A percentile compares a stretch with the other conserved stretches of the same genome.
phyloP scores from a whole-genome alignment of 1,284 basidiomycete species.

The Tilletia caries region DNA sequence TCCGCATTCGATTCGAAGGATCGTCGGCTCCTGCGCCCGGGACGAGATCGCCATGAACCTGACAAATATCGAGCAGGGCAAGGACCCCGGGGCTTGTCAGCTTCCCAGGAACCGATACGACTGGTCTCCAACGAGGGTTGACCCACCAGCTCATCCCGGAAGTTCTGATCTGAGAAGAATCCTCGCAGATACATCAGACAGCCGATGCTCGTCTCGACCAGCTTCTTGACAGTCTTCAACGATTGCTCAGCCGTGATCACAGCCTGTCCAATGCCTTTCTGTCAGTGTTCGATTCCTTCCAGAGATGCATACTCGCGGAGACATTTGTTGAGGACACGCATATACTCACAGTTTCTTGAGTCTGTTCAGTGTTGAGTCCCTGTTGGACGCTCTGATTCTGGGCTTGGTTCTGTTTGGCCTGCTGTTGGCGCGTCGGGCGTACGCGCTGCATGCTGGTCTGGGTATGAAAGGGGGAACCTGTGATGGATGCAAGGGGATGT shows the following conservation, averaged over 20 bases:
- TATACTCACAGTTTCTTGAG: not conserved
- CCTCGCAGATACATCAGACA: constrained; percentile 14
- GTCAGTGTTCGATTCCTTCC: not conserved
- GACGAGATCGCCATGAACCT: too few species aligned
- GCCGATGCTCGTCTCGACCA: constrained; percentile 15
- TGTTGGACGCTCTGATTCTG: not conserved
- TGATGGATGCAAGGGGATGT: not conserved
- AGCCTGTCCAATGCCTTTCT: not conserved
- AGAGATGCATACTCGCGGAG: not conserved
- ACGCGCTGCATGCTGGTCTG: not conserved
- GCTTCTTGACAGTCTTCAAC: constrained; percentile 2
- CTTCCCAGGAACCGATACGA: too few species aligned
- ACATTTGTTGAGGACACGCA: too few species aligned
- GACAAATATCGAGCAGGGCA: too few species aligned
- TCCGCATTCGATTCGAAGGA: not conserved
- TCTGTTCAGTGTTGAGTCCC: not conserved
- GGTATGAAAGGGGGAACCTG: not conserved
- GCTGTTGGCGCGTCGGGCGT: not conserved
- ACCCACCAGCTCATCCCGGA: constrained; percentile 7
- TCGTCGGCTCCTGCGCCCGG: not conserved
- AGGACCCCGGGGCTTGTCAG: too few species aligned
- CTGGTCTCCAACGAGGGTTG: too few species aligned
- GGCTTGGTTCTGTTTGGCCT: not conserved
- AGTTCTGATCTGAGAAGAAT: constrained; percentile 14
- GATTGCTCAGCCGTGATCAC: constrained; percentile 7